Percentiles rank a stretch among this genome's conserved stretches.
phyloP scores from a whole-genome alignment of 75 land plant genomes.

The Larix kaempferi region DNA sequence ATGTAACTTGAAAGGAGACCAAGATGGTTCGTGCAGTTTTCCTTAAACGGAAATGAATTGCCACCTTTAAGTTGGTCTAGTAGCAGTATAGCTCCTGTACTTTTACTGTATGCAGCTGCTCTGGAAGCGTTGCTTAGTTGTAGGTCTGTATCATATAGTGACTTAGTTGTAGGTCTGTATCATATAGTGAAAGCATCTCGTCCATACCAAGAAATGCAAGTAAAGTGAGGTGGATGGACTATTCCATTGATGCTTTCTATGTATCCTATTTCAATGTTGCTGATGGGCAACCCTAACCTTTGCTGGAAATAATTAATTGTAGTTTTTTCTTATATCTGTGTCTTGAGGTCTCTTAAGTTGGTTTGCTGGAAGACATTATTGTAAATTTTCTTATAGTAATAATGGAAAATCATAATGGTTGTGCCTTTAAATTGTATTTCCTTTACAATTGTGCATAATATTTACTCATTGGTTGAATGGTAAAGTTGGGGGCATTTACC shows the following conservation, averaged over 20 bases:
- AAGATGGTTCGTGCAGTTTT: background rate
- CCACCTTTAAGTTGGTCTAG: background rate
- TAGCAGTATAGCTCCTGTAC: background rate
- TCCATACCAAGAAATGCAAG: background rate
- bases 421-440: background rate
- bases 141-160: background rate
- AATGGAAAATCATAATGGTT: background rate
- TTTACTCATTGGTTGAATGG: no score
- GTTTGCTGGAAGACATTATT: background rate
- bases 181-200: background rate
- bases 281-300: background rate
- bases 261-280: constrained; percentile 4
- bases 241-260: background rate
- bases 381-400: background rate
- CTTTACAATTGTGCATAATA: background rate
- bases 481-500: no score
- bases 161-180: constrained; percentile 1
- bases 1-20: background rate
- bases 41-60: background rate
- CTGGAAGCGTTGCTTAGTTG: background rate
- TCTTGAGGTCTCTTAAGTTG: background rate
- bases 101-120: background rate
- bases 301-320: background rate
- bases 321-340: background rate
- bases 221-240: background rate